Percentiles rank a stretch among this genome's conserved stretches.
phyloP scores from a whole-genome alignment of 768 basidiomycete genomes.

The Glaciozyma antarctica region DNA sequence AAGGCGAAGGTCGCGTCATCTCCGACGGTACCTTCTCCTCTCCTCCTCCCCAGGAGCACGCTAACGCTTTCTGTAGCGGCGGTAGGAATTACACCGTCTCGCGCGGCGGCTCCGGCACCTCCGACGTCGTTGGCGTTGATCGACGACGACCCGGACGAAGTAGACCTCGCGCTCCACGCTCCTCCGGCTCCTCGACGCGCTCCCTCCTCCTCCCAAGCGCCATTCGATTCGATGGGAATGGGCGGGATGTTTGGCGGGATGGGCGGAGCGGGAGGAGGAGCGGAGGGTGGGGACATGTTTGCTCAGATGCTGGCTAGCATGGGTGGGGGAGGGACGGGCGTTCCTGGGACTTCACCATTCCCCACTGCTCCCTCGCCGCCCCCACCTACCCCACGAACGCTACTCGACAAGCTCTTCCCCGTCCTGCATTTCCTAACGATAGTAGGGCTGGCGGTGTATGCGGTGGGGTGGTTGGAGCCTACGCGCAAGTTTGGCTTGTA shows the following conservation, averaged over 20 bases:
- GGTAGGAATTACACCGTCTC: not conserved
- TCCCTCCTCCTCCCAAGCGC: conserved; percentile 1
- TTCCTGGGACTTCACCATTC: conserved; percentile 4
- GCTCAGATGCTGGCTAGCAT: conserved; percentile 29
- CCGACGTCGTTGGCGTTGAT: not conserved
- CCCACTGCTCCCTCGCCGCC: conserved; percentile 1
- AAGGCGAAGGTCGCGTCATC: conserved; percentile 24
- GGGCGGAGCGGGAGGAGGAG: not conserved
- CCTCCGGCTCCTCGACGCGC: not conserved
- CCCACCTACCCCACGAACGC: conserved; percentile 24
- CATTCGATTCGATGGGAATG: not conserved
- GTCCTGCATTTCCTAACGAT: conserved; percentile 33
- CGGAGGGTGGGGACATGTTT: conserved; percentile 20
- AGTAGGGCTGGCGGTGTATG: conserved; percentile 31
- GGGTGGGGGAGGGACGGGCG: conserved; percentile 6
- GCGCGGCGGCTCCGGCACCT: not conserved
- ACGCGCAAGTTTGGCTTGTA: conserved; percentile 15
- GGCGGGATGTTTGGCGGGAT: not conserved
- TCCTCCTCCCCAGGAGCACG: accelerated
- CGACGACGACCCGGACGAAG: conserved; percentile 27
- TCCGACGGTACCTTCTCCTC: not conserved
- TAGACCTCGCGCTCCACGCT: conserved; percentile 22
- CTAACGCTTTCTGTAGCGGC: not conserved
- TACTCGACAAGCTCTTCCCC: conserved; percentile 32
- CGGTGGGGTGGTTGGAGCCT: conserved; percentile 30